phyloP scores from a whole-genome alignment of 805 yeast species.

The Jamesozyma hellenica region DNA sequence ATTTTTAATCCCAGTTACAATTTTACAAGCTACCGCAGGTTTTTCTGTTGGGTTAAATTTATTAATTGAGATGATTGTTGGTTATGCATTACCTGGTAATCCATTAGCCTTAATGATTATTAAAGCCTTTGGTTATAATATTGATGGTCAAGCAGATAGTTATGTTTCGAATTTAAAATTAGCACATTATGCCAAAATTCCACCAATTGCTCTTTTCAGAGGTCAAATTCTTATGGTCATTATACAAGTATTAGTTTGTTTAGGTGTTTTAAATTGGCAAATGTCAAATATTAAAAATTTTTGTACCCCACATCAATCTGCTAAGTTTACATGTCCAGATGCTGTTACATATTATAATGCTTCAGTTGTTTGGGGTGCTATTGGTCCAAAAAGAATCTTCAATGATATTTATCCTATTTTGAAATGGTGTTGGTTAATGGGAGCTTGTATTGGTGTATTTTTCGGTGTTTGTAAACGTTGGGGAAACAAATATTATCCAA shows the following conservation, averaged over 20 bases:
- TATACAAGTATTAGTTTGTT: constrained; percentile 23
- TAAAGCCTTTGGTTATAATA: constrained; percentile 46
- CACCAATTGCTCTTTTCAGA: constrained; percentile 50
- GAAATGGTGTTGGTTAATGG: constrained; percentile 56
- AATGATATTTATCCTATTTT: constrained; percentile 49
- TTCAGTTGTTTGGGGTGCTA: constrained; percentile 46
- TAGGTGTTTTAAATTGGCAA: constrained; percentile 31
- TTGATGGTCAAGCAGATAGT: constrained; percentile 54
- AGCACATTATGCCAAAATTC: constrained; percentile 49
- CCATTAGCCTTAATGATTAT: constrained; percentile 44
- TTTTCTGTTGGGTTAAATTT: constrained; percentile 40
- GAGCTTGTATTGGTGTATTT: constrained; percentile 31
- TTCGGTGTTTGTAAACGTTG: constrained; percentile 24
- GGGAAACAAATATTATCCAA: constrained; percentile 17
- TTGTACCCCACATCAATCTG: constrained; percentile 30
- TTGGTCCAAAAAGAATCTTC: constrained; percentile 48
- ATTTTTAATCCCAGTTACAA: constrained; percentile 43
- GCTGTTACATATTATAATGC: constrained; percentile 40
- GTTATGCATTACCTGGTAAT: constrained; percentile 47
- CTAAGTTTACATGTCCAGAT: constrained; percentile 34
- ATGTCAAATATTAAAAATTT: constrained; percentile 27
- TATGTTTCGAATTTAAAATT: constrained; percentile 47
- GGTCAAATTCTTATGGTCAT: constrained; percentile 31
- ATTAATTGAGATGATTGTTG: constrained; percentile 46
- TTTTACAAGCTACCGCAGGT: constrained; percentile 41